Conservation (phyloP, 371 early-diverging fungal species). For the Quaeritorhiza haematococci region DNA sequence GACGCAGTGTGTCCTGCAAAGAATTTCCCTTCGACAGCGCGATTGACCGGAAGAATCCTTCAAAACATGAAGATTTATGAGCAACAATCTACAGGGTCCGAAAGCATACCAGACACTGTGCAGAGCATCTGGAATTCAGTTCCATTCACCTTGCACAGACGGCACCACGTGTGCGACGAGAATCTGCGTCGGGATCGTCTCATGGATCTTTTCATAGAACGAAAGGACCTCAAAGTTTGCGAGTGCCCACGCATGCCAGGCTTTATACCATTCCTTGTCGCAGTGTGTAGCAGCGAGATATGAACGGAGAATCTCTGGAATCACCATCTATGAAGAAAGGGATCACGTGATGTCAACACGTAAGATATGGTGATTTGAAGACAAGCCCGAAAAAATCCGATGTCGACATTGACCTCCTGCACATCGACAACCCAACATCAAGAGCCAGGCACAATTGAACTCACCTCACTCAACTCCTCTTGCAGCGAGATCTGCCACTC, state of each 20-base stretch:
- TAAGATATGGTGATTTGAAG: too few relatives aligned
- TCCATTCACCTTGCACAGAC: slow-evolving; percentile 43
- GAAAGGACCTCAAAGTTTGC: slow-evolving; percentile 89
- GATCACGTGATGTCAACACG: neutral
- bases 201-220: slow-evolving; percentile 61
- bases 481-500: slow-evolving; percentile 86
- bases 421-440: neutral
- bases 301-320: slow-evolving; percentile 76
- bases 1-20: slow-evolving; percentile 91
- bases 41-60: slow-evolving; percentile 92
- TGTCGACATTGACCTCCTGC: neutral
- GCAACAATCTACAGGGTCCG: neutral
- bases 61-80: neutral
- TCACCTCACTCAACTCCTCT: slow-evolving; percentile 66
- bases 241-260: slow-evolving; percentile 97
- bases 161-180: slow-evolving; percentile 64
- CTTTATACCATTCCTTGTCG: slow-evolving; percentile 95
- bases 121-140: neutral
- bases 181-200: slow-evolving; percentile 47
- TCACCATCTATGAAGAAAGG: slow-evolving; percentile 23
- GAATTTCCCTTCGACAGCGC: slow-evolving; percentile 86
- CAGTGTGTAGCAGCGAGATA: slow-evolving; percentile 85
- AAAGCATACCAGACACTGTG: too few relatives aligned
- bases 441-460: neutral
- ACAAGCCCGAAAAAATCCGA: too few relatives aligned